Evolutionary conservation across 1,284 basidiomycete species (phyloP), one percentile per base, ranked within the genome.

Genomic region (Rhodotorula sp.): DNA sequence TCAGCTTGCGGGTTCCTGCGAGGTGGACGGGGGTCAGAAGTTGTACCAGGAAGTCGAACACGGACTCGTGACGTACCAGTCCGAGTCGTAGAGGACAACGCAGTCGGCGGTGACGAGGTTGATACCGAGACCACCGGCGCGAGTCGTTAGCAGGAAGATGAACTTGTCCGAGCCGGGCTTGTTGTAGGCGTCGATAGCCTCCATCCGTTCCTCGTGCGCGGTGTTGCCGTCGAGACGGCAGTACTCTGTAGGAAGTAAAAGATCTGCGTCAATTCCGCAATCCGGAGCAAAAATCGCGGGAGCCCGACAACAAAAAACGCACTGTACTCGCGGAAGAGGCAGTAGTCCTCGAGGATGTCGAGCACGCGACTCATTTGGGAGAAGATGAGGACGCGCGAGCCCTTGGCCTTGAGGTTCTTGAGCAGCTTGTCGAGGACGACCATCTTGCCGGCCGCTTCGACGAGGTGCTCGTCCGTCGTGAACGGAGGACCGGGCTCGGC

Each of bases 301-400:
- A 26, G 8, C 6, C 6, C 60, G 37, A 24, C 6, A 60, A 42
- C 10, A 42, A 42, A 2, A 22, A 4, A 85, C 91, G 71, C 77
- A 95, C 93, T 89, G 82, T 91, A 95, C 68, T 84, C 84, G 60
- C 95, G 85, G 85, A 98, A 99, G 71, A 96, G 84, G 81, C 94
- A 98, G 82, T 96, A 99, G 80, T 99, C 96, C 80, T 99, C 95
- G 54, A 99, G 82, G 72, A 99, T 99, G 81, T 99, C 96, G 42
- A 91, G 83, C 37, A 94, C 89, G 56, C 95, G 90, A 82, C 91
- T 95, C 95, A 99, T 99, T 82, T 98, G 95, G 76, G 91, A 95
- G 84, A 99, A 99, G 76, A 99, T 97, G 74, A 98, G 87, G 3
- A 95, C 93, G 18, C 95, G 88, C 3, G 93, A 96, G 18, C 95